Percentiles rank a stretch among this genome's conserved stretches.
Evolutionary conservation across 805 yeast species (phyloP).

Genomic region (Wickerhamiella nectarea): DNA sequence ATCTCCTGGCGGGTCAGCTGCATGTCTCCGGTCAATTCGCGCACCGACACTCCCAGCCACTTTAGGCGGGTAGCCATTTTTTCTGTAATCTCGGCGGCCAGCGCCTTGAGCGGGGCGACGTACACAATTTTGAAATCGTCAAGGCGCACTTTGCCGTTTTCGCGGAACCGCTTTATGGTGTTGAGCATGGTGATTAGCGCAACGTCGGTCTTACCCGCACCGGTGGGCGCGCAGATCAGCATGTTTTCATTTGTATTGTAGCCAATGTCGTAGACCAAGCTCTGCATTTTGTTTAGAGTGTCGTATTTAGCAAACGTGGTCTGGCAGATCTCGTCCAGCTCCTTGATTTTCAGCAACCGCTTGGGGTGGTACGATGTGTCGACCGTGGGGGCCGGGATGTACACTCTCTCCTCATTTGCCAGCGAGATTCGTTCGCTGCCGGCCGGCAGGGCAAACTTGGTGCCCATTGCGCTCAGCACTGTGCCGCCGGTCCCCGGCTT

Average conservation of each 20-base stretch:
- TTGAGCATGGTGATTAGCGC: slow-evolving; percentile 72
- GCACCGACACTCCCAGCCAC: slow-evolving; percentile 76
- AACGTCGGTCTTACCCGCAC: slow-evolving; percentile 95
- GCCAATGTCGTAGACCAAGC: slow-evolving; percentile 82
- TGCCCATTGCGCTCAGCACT: slow-evolving; percentile 66
- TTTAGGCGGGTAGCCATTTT: slow-evolving; percentile 63
- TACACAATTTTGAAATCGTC: slow-evolving; percentile 83
- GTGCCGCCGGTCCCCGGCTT: slow-evolving; percentile 47
- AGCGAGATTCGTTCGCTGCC: slow-evolving; percentile 45
- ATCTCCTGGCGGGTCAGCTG: slow-evolving; percentile 74
- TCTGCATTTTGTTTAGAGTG: slow-evolving; percentile 74
- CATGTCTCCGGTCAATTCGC: slow-evolving; percentile 94
- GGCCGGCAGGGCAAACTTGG: slow-evolving; percentile 60
- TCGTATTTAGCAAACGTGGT: slow-evolving; percentile 74
- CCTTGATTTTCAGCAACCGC: slow-evolving; percentile 41
- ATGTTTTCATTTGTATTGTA: slow-evolving; percentile 87
- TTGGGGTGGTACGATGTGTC: slow-evolving; percentile 28
- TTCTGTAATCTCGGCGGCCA: slow-evolving; percentile 93
- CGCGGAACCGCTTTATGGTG: slow-evolving; percentile 51
- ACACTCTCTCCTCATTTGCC: slow-evolving; percentile 60
- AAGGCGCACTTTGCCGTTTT: slow-evolving; percentile 51
- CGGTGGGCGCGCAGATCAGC: slow-evolving; percentile 95
- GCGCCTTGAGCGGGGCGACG: slow-evolving; percentile 85
- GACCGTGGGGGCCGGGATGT: slow-evolving; percentile 49
- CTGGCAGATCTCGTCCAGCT: slow-evolving; percentile 63